Evolutionary conservation across 2,329 filamentous ascomycete genomes (phyloP), one percentile per base, ranked within the genome.

Genomic region (Thielaviopsis punctulata): DNA sequence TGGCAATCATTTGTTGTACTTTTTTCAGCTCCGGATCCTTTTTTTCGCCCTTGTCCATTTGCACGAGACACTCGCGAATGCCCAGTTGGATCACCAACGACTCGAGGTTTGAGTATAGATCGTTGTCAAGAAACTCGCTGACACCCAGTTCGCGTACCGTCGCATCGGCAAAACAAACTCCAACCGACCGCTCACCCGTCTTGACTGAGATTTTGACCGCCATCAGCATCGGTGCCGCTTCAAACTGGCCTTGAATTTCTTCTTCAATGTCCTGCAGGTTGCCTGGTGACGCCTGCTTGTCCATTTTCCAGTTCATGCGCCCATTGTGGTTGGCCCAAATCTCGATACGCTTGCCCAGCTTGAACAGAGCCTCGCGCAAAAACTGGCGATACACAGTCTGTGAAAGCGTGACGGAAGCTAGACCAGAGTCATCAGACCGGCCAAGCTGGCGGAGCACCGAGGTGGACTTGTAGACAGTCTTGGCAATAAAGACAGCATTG

Each of bases 121-220:
- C 92, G 62, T 96, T 98, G 72, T 98, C 92, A n/a, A 95, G 77
- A 58, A 98, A 98, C 63, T 98, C 93, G 71, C 86, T 95, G 51
- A 98, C 88, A 8, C 92, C 92, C 2, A 98, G 75, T 69, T 98
- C 92, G 49, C 92, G 77, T 23, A 96, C 90, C 58, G 87, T 95
- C 1, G 93, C 92, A 70, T 98, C 92, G 7, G 92, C 93, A 63
- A 98, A 98, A 67, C 92, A 96, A 4, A 98, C 90, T 8, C 92
- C 92, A 0, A 98, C 84, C 58, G 77, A 86, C 45, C 92, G 77
- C 64, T 96, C 90, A 0, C 77, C 77, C 1, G 87, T 86, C 63
- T 85, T 93, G n/a, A 87, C 80, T 0, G 85, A 84, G 22, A 96
- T 82, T 66, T 95, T 96, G 62, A 98, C 87, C 0, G 92, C 86